Base-by-base conservation (phyloP, 352 stramenopile species). In the Pythium chondricola region DNA sequence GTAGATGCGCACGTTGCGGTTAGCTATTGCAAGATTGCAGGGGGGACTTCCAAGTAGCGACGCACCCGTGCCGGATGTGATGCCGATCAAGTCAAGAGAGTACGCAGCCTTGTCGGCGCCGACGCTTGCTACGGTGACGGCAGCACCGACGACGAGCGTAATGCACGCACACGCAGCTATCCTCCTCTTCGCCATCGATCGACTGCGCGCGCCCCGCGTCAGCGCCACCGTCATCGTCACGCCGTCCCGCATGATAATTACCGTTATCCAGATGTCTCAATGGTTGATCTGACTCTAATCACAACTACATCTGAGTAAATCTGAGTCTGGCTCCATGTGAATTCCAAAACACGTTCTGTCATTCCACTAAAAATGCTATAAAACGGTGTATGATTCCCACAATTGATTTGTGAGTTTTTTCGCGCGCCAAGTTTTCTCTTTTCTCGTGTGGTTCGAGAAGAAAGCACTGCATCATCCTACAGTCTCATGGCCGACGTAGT, bases 51-150 rank as follows among this genome's bases (percentile, higher is more conserved):
- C n/a, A n/a, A n/a, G n/a, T n/a, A n/a, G n/a, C n/a, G n/a, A 47
- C 46, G 20, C 32, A 72, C 63, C 63, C 27, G 59, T 67, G 32
- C 56, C 63, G 6, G 63, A 63, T 17, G 52, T 53, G 51, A 72
- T 72, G 24, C 63, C 63, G 2, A 58, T 50, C 43, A 72, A 56
- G 14, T 63, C 44, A 25, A 72, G 52, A 29, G 63, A 72, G 48
- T 65, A 69, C 36, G 48, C 46, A 7, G 63, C 63, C 3, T 69
- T 72, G 40, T 61, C 47, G 13, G 56, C 63, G 7, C 9, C 24
- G 32, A 29, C 39, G 3, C 24, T 30, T 16, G 17, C 22, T n/a
- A n/a, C 40, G 39, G 38, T n/a, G 36, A 30, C 24, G 32, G 36
- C 11, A 51, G 37, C 11, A 43, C 17, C 26, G 27, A 14, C 38